Percentiles rank a stretch among this genome's conserved stretches.
These are phyloP conservation scores for Eimeria maxima DNA, from an alignment of 169 alveolate species.

Conservation along the genomic window DNA sequence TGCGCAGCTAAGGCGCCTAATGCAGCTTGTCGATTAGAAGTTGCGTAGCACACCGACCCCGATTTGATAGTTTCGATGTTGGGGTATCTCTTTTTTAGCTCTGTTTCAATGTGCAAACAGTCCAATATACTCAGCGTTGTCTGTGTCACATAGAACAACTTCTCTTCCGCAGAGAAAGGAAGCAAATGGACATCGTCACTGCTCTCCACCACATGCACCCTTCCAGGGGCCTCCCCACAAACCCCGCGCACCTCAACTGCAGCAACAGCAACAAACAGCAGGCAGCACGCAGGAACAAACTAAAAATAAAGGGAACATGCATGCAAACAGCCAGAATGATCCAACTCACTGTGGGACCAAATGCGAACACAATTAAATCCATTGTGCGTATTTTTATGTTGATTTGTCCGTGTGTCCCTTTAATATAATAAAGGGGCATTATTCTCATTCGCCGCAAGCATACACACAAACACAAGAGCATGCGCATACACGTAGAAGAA, in stretches of 20 bases:
- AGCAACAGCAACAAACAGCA: slow-evolving; percentile 39
- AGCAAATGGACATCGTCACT: slow-evolving; percentile 87
- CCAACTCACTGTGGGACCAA: background rate
- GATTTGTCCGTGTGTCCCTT: no score
- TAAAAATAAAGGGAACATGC: background rate
- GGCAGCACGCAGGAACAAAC: no score
- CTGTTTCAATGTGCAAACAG: slow-evolving; percentile 87
- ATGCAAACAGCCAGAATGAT: background rate
- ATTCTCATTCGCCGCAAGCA: no score
- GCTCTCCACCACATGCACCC: slow-evolving; percentile 89
- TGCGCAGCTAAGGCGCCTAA: slow-evolving; percentile 85
- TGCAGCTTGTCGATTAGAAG: slow-evolving; percentile 91
- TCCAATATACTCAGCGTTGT: slow-evolving; percentile 92
- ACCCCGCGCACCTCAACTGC: slow-evolving; percentile 91
- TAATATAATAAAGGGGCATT: no score
- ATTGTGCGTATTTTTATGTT: no score
- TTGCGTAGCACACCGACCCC: slow-evolving; percentile 93
- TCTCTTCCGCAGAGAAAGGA: slow-evolving; percentile 82
- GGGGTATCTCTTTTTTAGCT: slow-evolving; percentile 87
- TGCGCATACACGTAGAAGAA: no score
- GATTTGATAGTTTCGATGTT: slow-evolving; percentile 90
- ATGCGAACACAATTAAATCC: no score
- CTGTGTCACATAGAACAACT: slow-evolving; percentile 91
- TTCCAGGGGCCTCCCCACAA: slow-evolving; percentile 91
- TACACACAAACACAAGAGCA: background rate